A percentile compares a stretch with the other conserved stretches of the same genome.
Conservation (phyloP, 768 basidiomycete genomes). For the Pulveroboletus sp. region DNA sequence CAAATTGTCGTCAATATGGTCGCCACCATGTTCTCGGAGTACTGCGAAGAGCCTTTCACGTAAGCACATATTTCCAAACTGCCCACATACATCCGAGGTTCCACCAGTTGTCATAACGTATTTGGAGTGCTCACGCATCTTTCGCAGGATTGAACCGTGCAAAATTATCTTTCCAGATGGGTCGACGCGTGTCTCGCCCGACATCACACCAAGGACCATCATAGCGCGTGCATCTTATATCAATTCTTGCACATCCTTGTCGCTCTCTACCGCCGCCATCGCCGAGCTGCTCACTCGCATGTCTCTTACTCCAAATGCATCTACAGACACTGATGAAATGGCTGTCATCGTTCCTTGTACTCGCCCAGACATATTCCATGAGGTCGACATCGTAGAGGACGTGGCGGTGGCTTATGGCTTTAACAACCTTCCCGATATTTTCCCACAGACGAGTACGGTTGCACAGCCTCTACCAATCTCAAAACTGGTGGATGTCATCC, state of each 20-base stretch:
- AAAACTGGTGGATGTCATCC: conserved; percentile 84
- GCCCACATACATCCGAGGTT: background rate
- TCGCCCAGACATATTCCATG: conserved; percentile 96
- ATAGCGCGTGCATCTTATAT: conserved; percentile 85
- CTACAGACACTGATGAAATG: conserved; percentile 61
- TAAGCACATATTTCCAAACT: conserved; percentile 37
- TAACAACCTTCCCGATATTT: conserved; percentile 90
- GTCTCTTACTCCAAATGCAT: conserved; percentile 59
- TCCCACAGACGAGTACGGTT: conserved; percentile 93
- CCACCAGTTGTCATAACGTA: background rate
- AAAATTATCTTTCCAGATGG: conserved; percentile 81
- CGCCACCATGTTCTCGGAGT: conserved; percentile 97
- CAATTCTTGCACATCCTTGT: conserved; percentile 92
- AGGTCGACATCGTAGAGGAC: conserved; percentile 98
- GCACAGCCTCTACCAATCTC: conserved; percentile 90
- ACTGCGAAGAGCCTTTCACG: conserved; percentile 90
- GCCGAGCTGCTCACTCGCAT: conserved; percentile 77
- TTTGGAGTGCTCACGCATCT: background rate
- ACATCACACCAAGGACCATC: conserved; percentile 70
- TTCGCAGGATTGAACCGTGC: conserved; percentile 85
- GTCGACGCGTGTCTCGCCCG: conserved; percentile 70
- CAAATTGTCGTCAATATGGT: conserved; percentile 95
- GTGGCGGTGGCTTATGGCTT: conserved; percentile 97
- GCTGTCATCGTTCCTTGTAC: conserved; percentile 84
- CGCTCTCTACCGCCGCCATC: conserved; percentile 62